Conservation (phyloP, 306 rosid genomes). For the Benincasa hispida region DNA sequence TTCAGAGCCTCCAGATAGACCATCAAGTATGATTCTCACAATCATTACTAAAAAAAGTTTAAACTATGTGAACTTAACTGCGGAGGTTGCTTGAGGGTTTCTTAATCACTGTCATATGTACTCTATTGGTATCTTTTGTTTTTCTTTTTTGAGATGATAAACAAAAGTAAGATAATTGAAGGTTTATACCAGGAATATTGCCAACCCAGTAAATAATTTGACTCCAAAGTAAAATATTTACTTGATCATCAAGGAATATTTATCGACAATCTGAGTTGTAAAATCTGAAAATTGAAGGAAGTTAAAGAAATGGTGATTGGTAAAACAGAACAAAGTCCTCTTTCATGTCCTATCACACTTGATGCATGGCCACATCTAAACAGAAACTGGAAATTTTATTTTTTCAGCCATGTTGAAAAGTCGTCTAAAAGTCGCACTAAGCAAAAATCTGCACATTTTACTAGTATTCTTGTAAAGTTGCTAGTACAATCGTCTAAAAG, state of each 20-base stretch:
- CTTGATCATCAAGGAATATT: background rate
- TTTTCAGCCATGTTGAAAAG: background rate
- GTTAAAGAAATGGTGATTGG: background rate
- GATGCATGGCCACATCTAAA: background rate
- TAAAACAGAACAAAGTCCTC: background rate
- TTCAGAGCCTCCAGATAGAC: conserved; percentile 74
- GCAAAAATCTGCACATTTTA: background rate
- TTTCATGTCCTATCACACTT: background rate
- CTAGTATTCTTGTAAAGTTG: background rate
- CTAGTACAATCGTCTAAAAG: background rate
- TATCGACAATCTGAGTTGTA: background rate
- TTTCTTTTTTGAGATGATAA: background rate
- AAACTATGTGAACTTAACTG: background rate
- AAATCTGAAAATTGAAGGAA: background rate
- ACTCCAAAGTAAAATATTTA: background rate
- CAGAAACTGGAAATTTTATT: background rate
- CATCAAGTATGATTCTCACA: conserved; percentile 51
- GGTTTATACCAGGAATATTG: background rate
- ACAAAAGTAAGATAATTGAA: background rate
- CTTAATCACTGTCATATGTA: background rate
- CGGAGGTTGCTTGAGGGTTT: background rate
- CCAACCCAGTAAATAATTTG: background rate
- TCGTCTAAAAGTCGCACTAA: background rate
- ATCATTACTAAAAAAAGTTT: background rate
- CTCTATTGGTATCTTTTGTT: background rate